Evolutionary conservation across 495 filamentous ascomycete species (phyloP).

Genomic region (Penicillium simplicissimum): DNA sequence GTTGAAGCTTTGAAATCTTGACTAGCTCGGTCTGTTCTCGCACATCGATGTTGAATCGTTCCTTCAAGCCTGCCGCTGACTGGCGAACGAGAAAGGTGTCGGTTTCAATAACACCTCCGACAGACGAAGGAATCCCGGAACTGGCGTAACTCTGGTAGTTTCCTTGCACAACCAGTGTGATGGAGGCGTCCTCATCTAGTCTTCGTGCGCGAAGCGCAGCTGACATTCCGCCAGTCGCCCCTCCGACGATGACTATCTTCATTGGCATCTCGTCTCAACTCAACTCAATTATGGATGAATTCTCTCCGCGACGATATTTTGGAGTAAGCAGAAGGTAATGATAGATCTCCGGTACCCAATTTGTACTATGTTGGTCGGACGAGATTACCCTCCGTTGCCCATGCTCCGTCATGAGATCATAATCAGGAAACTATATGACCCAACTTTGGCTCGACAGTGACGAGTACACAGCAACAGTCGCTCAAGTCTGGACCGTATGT

Average conservation of each 20-base stretch:
- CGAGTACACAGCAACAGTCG: not conserved
- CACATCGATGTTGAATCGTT: conserved; percentile 5
- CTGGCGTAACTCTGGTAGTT: not conserved
- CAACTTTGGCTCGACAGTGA: not conserved
- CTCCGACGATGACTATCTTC: not conserved
- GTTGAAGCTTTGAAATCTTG: not conserved
- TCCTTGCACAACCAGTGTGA: not conserved
- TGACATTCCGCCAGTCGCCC: conserved; percentile 2
- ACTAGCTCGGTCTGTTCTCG: not conserved
- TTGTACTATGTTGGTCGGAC: not conserved
- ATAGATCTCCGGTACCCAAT: not conserved
- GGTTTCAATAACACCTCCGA: not conserved
- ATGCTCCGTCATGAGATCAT: not conserved
- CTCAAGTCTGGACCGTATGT: not conserved
- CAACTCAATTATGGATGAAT: not conserved
- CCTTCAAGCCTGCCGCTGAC: not conserved
- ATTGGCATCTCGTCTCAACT: not conserved
- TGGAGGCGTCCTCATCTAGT: conserved; percentile 1
- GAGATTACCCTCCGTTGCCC: not conserved
- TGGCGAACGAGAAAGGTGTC: conserved; percentile 6
- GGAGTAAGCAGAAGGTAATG: not conserved
- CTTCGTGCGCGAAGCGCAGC: conserved; percentile 1
- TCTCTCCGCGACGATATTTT: too few relatives aligned
- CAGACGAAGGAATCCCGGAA: not conserved
- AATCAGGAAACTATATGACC: not conserved